Conservation (phyloP, 202 grass and related monocot species). For the Panicum virgatum region DNA sequence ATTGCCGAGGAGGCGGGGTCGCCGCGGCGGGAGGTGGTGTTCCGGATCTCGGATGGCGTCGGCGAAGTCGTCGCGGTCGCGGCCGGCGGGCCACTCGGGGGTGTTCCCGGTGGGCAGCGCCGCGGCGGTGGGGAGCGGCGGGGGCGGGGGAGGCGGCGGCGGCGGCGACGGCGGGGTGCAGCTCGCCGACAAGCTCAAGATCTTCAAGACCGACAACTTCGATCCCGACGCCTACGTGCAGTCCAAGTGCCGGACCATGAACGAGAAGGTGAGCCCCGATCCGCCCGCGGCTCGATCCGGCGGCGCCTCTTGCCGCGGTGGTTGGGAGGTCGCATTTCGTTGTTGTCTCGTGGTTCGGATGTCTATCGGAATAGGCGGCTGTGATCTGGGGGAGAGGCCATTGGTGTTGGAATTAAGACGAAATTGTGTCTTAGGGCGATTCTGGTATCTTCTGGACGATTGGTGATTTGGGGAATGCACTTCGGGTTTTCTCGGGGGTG, state of each 20-base stretch:
- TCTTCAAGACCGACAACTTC: slow-evolving; percentile 99
- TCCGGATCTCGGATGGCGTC: slow-evolving; percentile 72
- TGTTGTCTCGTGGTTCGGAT: background rate
- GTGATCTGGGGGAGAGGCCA: background rate
- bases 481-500: background rate
- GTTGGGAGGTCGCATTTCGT: background rate
- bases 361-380: background rate
- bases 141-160: slow-evolving; percentile 1
- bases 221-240: slow-evolving; percentile 97
- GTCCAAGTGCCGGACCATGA: slow-evolving; percentile 97
- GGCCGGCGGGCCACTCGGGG: slow-evolving; percentile 68
- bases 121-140: slow-evolving; percentile 33
- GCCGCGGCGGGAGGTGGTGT: background rate
- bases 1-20: background rate
- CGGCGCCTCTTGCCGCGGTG: background rate
- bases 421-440: background rate
- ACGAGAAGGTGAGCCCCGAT: slow-evolving; percentile 77
- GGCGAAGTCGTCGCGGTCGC: slow-evolving; percentile 82
- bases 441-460: slow-evolving; percentile 9
- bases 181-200: slow-evolving; percentile 98
- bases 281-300: background rate
- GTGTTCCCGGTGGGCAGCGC: slow-evolving; percentile 56
- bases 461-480: background rate
- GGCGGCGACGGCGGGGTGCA: slow-evolving; percentile 76
- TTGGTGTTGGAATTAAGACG: background rate